A percentile compares a stretch with the other conserved stretches of the same genome.
Evolutionary conservation across 2,329 filamentous ascomycete genomes (phyloP).

Genomic region (Pleoardoris graminearum): DNA sequence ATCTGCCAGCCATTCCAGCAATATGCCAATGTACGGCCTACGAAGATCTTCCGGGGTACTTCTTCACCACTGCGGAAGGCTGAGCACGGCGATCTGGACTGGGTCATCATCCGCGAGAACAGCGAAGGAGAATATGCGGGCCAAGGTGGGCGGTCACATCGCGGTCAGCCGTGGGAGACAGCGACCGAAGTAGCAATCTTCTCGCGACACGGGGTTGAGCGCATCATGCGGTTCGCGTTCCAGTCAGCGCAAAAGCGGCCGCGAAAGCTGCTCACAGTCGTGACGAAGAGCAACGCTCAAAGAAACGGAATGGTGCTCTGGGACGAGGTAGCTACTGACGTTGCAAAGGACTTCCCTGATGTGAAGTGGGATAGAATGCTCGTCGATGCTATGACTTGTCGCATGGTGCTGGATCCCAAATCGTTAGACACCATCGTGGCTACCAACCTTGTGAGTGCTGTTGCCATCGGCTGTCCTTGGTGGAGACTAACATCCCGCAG

Average conservation of each 20-base stretch:
- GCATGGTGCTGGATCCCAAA: conserved; percentile 65
- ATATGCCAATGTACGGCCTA: conserved; percentile 63
- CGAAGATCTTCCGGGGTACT: conserved; percentile 64
- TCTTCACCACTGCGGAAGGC: conserved; percentile 59
- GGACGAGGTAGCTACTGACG: conserved; percentile 63
- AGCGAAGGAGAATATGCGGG: conserved; percentile 69
- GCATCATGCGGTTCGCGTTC: conserved; percentile 66
- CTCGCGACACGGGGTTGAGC: conserved; percentile 61
- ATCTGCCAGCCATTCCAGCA: conserved; percentile 61
- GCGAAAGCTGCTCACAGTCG: conserved; percentile 63
- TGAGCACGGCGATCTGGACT: conserved; percentile 63
- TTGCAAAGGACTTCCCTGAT: conserved; percentile 62
- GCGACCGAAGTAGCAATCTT: conserved; percentile 68
- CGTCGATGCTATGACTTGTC: conserved; percentile 67
- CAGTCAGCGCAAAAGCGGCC: conserved; percentile 61
- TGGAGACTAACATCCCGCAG: conserved; percentile 12
- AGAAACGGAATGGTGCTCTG: conserved; percentile 70
- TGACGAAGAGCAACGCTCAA: conserved; percentile 69
- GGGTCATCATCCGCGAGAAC: conserved; percentile 69
- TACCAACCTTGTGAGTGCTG: conserved; percentile 55
- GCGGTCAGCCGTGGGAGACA: conserved; percentile 61
- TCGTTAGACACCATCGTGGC: conserved; percentile 66
- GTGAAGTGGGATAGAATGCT: conserved; percentile 68
- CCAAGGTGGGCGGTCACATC: conserved; percentile 65
- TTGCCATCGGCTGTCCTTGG: neutral